These are phyloP conservation scores for Epichloe glyceriae DNA, from an alignment of 2,329 filamentous ascomycete genomes.

Conservation along the genomic window DNA sequence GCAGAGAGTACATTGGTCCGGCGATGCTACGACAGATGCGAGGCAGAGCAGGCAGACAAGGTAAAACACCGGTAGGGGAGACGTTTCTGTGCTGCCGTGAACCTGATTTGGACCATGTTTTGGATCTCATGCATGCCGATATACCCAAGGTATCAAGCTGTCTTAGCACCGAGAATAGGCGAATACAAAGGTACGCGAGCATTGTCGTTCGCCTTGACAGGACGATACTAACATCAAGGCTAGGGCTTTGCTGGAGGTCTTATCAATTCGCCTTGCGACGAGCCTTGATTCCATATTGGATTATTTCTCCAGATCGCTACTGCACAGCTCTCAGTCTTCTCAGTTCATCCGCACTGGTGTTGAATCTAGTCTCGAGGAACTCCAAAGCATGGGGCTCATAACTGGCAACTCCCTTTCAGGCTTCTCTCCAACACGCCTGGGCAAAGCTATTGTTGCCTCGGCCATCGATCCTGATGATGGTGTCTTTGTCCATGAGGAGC, in stretches of 20 bases:
- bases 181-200: slow-evolving; percentile 45
- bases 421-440: slow-evolving; percentile 51
- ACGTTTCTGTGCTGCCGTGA: slow-evolving; percentile 64
- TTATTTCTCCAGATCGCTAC: slow-evolving; percentile 54
- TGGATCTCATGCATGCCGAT: slow-evolving; percentile 59
- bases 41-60: slow-evolving; percentile 64
- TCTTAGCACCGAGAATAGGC: slow-evolving; percentile 51
- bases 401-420: slow-evolving; percentile 32
- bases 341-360: slow-evolving; percentile 40
- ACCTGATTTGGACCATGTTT: slow-evolving; percentile 54
- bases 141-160: slow-evolving; percentile 58
- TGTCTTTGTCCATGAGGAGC: slow-evolving; percentile 57
- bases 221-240: background rate
- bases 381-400: slow-evolving; percentile 44
- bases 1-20: slow-evolving; percentile 61
- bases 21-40: slow-evolving; percentile 74
- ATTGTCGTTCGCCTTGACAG: background rate
- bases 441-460: slow-evolving; percentile 59
- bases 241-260: slow-evolving; percentile 58
- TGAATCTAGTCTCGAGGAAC: slow-evolving; percentile 43
- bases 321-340: slow-evolving; percentile 43
- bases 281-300: slow-evolving; percentile 52
- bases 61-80: slow-evolving; percentile 65
- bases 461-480: slow-evolving; percentile 64
- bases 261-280: slow-evolving; percentile 55